Base-by-base conservation (phyloP, 1,139 yeast species). In the Blastobotrys persicus region DNA sequence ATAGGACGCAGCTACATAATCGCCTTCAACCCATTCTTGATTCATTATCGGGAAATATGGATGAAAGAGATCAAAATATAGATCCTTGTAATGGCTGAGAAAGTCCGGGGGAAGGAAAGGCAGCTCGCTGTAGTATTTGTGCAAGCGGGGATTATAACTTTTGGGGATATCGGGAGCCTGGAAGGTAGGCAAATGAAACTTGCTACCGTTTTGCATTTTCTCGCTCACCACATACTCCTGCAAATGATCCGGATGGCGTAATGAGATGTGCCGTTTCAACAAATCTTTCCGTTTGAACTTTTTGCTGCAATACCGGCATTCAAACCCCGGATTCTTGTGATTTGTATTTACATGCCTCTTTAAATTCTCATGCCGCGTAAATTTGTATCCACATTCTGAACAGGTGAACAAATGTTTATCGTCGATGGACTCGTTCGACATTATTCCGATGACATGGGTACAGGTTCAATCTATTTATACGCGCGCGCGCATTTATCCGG, bases 121-220 rank as follows among this genome's bases (percentile, higher is more conserved):
- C 34, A 49, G 28, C 33, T 49, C 52, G 14, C 45, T 32, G 39
- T 49, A 49, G 28, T 49, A 49, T 20, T 49, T 45, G 45, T 49
- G 50, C n/a, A 49, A 44, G 23, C 42, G 46, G 7, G 52, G 50
- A 13, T 42, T 47, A 46, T 49, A 49, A 6, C 41, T 33, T 18
- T 49, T 46, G 19, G 52, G 52, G 26, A 49, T 46, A 39, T 49
- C 52, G 5, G 49, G 50, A 5, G 52, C 52, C 16, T 49, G 47
- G 41, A 49, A 46, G 14, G 28, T 40, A 11, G 50, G 50, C 3
- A 49, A 31, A 28, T 42, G 44, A 14, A 46, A 26, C 23, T 34
- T 16, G 33, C 31, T 18, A 14, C 32, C 20, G n/a, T 42, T 42
- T 20, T 31, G 16, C 33, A 18, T 18, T 41, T 46, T 7, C 43